Conservation (phyloP, 352 stramenopile genomes). For the Halophytophthora polymorphica region DNA sequence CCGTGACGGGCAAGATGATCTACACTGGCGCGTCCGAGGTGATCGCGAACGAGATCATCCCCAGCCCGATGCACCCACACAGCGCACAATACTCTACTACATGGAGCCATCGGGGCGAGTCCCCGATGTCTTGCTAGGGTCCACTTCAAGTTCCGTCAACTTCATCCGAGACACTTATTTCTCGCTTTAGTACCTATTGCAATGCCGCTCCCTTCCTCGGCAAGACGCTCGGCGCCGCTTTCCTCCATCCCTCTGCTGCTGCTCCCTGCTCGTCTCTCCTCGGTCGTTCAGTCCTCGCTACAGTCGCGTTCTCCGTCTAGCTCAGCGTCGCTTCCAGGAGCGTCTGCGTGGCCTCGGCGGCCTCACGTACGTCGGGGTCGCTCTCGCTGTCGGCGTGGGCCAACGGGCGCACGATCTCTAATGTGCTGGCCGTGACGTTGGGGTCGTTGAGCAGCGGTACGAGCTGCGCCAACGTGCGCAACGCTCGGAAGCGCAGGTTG, state of each 20-base stretch:
- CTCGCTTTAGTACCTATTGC: too few species aligned
- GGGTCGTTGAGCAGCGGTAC: constrained; percentile 69
- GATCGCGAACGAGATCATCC: too few species aligned
- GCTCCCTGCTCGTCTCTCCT: not conserved
- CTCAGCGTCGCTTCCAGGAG: constrained; percentile 49
- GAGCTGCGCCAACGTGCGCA: constrained; percentile 64
- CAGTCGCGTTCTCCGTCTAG: constrained; percentile 9
- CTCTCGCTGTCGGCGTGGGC: constrained; percentile 54
- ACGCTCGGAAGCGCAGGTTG: constrained; percentile 77
- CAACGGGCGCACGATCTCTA: constrained; percentile 77
- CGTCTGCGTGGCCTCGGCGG: constrained; percentile 50
- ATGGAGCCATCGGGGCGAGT: too few species aligned
- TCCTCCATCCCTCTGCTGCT: not conserved
- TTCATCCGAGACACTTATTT: not conserved
- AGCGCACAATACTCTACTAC: too few species aligned
- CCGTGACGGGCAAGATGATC: too few species aligned
- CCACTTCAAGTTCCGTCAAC: too few species aligned
- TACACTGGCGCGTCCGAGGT: too few species aligned
- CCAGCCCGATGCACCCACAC: too few species aligned
- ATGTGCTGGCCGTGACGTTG: constrained; percentile 55
- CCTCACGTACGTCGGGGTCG: constrained; percentile 76
- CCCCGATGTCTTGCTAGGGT: too few species aligned
- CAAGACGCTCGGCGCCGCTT: too few species aligned
- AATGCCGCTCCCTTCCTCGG: too few species aligned
- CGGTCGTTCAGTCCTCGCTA: too few species aligned